These are phyloP conservation scores for Flaveria sonorensis DNA, from an alignment of 129 eudicot species.

Conservation along the genomic window DNA sequence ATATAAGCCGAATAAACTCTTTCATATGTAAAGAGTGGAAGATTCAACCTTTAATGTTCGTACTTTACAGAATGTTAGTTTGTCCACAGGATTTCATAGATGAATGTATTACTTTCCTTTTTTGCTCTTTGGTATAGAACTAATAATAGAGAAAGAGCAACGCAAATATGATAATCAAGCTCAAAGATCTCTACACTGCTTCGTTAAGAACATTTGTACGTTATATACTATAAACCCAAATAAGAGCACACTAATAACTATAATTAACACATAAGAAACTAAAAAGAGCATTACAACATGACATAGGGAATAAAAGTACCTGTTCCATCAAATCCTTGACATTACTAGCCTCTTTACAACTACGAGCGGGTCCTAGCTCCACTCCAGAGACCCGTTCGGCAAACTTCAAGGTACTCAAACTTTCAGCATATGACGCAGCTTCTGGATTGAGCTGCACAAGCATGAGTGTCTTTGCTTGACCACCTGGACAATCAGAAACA, in stretches of 20 bases:
- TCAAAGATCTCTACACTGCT: too few relatives aligned
- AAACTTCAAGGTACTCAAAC: conserved; percentile 84
- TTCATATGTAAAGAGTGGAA: too few relatives aligned
- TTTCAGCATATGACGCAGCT: conserved; percentile 55
- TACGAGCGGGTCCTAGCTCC: conserved; percentile 94
- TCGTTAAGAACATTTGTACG: too few relatives aligned
- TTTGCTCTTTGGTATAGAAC: too few relatives aligned
- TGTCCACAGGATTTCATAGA: too few relatives aligned
- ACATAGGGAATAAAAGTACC: conserved; percentile 41
- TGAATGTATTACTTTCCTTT: too few relatives aligned
- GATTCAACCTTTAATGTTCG: too few relatives aligned
- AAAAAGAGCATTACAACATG: neutral
- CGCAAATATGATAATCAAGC: too few relatives aligned
- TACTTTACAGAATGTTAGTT: too few relatives aligned
- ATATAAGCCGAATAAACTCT: too few relatives aligned
- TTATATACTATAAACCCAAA: too few relatives aligned
- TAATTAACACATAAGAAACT: neutral
- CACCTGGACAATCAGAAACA: conserved; percentile 56
- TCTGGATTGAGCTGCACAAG: conserved; percentile 95
- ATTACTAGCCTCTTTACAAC: conserved; percentile 75
- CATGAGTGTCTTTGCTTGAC: conserved; percentile 98
- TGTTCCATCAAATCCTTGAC: conserved; percentile 86
- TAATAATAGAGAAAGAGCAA: too few relatives aligned
- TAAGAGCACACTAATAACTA: neutral
- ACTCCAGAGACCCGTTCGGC: conserved; percentile 98